These are phyloP conservation scores for Steccherinum ochraceum DNA, from an alignment of 768 basidiomycete species.

Conservation along the genomic window DNA sequence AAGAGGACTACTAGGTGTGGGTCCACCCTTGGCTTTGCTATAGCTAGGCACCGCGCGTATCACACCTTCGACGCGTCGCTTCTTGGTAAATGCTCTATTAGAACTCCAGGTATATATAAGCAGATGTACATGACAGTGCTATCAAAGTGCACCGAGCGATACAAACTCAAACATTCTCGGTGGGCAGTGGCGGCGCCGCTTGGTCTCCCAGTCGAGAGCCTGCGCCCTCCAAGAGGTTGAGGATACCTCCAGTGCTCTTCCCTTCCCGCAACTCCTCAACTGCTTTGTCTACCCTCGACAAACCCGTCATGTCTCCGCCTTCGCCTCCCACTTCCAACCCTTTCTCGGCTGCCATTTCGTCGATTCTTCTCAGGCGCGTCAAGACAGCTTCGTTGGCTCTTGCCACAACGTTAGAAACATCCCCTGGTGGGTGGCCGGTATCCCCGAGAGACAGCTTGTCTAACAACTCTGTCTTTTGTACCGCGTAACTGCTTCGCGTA, in stretches of 20 bases:
- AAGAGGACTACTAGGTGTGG: no score
- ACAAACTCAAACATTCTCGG: no score
- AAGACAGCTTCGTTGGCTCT: slow-evolving; percentile 45
- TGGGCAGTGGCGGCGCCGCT: no score
- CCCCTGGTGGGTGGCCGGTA: not conserved
- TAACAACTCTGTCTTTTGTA: slow-evolving; percentile 36
- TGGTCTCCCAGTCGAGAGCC: no score
- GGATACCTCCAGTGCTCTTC: slow-evolving; percentile 30
- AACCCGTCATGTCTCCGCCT: slow-evolving; percentile 37
- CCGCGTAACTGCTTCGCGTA: slow-evolving; percentile 36
- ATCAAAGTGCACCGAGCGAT: no score
- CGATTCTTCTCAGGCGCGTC: slow-evolving; percentile 46
- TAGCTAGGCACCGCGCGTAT: no score
- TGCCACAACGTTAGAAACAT: slow-evolving; percentile 26
- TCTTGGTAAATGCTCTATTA: no score
- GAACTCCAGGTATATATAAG: no score
- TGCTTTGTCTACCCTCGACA: slow-evolving; percentile 42
- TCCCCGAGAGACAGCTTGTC: slow-evolving; percentile 19
- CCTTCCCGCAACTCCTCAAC: slow-evolving; percentile 27
- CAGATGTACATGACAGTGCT: no score
- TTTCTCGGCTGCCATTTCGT: slow-evolving; percentile 35
- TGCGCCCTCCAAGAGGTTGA: slow-evolving; percentile 42
- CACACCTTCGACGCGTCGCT: no score
- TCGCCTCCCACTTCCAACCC: slow-evolving; percentile 36
- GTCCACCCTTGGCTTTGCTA: no score